Evolutionary conservation across 2,329 filamentous ascomycete genomes (phyloP), one percentile per base, ranked within the genome.

Genomic region (Sporothrix variecibatus): DNA sequence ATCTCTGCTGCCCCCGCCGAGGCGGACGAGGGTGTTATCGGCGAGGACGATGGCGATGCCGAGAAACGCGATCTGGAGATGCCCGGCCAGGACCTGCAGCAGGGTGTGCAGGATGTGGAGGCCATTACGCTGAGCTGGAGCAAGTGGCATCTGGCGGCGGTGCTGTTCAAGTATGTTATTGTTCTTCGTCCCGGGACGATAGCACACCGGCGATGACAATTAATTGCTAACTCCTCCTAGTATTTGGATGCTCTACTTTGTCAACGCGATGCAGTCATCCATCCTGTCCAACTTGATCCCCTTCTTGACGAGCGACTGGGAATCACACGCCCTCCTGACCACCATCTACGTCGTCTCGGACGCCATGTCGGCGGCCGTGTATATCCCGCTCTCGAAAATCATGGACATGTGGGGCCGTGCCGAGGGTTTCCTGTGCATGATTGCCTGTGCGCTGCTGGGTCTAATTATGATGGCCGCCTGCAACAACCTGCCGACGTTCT

Each of bases 331-430:
- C 6, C 68, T 71, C 9, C 51, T 71, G 8, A 71, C 68, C 0
- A 53, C 53, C 11, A 60, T 71, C n/a, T 40, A 60, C 51, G 34
- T 71, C 23, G 51, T 71, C 31, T 60, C 68, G 9, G 34, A 71
- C 34, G 68, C 68, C 23, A 60, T 71, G 68, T 43, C 51, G n/a
- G 68, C 68, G 0, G 68, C 68, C 15, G 58, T 64, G 58, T 64
- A 64, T 78, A 86, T 92, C 4, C 88, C 90, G 0, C 85, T 91
- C 76, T 90, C 91, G 68, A 93, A 92, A 80, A 83, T 92, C 23
- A 84, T 92, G 68, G 89, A 93, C 81, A 85, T 91, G 43, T 92
- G 89, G 84, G 91, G 90, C 73, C 88, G 91, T 51, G 87, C 90
- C 12, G 86, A 91, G 79, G 91, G 89, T 15, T 88, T 91, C 76